Base-by-base conservation (phyloP, 169 alveolate species). In the Neospora caninum region DNA sequence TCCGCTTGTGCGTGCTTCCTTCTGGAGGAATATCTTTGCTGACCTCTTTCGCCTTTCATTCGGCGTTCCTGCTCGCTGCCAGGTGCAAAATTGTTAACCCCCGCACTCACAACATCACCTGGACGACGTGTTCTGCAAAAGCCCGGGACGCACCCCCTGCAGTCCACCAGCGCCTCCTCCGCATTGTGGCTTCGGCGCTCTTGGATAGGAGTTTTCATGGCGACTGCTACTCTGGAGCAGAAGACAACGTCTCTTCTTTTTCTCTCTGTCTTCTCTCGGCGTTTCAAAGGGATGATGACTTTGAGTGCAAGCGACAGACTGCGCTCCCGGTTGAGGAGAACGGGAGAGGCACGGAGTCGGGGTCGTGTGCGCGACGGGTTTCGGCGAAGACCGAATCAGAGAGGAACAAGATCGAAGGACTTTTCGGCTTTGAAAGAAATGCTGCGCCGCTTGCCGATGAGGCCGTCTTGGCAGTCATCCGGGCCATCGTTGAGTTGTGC, bases 21-120 rank as follows among this genome's bases (percentile, higher is more conserved):
- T 49, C 58, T 13, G 58, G 4, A 49, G 13, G 22, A 13, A 49
- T 4, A 13, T 49, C 13, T 49, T 13, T 49, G 4, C 58, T 4
- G 4, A 13, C 13, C 58, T 49, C 58, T 49, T 49, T 49, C 13
- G 4, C 58, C 4, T 49, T 4, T 49, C 58, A 7, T 49, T 49
- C 58, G 58, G 13, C 58, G 4, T 49, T 49, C 58, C 58, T 49
- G 13, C 13, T 49, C 58, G 58, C 58, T 49, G 4, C 58, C 78
- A 84, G 83, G 34, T 92, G 94, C 80, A 92, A 92, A n/a, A 92
- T 92, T 45, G 89, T 92, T 6, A 49, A 92, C 70, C 88, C 94
- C 31, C 18, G n/a, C 69, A 53, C 94, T 43, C 54, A 80, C 43
- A 38, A 25, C 70, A 92, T 92, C 78, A 53, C 91, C 43, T 54